Conservation (phyloP, 1,284 basidiomycete species). For the Entoloma clypeatum region DNA sequence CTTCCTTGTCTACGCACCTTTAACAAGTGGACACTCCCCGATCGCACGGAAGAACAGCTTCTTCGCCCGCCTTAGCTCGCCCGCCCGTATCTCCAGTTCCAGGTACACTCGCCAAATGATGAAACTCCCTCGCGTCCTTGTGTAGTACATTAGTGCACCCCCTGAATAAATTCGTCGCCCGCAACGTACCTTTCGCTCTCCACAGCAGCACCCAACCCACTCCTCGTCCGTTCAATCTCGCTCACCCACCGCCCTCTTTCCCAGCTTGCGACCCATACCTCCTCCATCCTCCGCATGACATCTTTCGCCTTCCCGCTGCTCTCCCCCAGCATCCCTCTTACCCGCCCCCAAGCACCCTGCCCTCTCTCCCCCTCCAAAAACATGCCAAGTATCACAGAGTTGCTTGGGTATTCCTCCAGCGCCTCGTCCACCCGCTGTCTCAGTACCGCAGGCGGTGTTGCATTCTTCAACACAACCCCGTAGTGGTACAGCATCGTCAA, state of each 20-base stretch:
- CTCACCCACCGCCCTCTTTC: constrained; percentile 64
- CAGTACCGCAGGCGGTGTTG: constrained; percentile 57
- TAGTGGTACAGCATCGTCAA: constrained; percentile 65
- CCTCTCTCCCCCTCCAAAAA: constrained; percentile 79
- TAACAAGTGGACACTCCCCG: constrained; percentile 75
- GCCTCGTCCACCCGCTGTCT: constrained; percentile 56
- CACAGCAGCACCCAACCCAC: constrained; percentile 56
- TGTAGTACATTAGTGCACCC: constrained; percentile 14
- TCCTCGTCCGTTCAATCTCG: constrained; percentile 68
- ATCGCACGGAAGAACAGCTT: constrained; percentile 77
- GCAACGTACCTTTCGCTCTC: constrained; percentile 58
- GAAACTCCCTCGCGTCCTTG: constrained; percentile 64
- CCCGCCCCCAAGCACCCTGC: constrained; percentile 68
- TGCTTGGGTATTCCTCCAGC: constrained; percentile 60
- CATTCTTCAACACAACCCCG: constrained; percentile 48
- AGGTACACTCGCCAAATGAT: constrained; percentile 78
- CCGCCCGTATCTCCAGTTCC: constrained; percentile 76
- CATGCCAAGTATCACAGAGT: constrained; percentile 71
- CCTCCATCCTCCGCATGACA: constrained; percentile 54
- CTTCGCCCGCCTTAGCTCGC: constrained; percentile 65
- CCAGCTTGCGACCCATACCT: constrained; percentile 79
- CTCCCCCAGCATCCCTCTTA: constrained; percentile 51
- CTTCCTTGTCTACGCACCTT: constrained; percentile 48
- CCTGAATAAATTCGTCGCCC: neutral
- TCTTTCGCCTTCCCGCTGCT: constrained; percentile 46